Evolutionary conservation across 495 filamentous ascomycete genomes (phyloP).

Genomic region (Aspergillus panamensis): DNA sequence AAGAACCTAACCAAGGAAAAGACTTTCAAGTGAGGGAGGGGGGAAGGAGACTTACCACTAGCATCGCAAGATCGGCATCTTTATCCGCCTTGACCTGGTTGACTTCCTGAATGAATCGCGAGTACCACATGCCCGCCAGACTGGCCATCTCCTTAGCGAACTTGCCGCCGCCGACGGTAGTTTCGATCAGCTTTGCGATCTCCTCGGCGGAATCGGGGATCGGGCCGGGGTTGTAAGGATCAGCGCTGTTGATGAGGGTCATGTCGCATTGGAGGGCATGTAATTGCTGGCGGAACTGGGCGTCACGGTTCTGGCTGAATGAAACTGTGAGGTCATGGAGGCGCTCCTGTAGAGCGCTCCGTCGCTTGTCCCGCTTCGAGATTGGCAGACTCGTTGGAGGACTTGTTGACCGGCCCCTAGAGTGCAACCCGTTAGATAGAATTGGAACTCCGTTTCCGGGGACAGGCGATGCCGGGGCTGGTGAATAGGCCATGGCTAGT

Average conservation of each 20-base stretch:
- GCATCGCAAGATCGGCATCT: constrained; percentile 70
- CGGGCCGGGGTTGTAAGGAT: constrained; percentile 69
- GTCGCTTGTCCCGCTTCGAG: constrained; percentile 88
- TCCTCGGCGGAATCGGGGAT: constrained; percentile 68
- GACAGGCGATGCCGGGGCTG: constrained; percentile 34
- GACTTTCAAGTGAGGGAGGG: not conserved
- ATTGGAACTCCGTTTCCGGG: constrained; percentile 22
- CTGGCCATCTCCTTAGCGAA: constrained; percentile 56
- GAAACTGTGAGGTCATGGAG: constrained; percentile 67
- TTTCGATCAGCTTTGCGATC: constrained; percentile 60
- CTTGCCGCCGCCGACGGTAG: constrained; percentile 51
- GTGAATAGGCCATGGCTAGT: constrained; percentile 38
- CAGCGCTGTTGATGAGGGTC: constrained; percentile 75
- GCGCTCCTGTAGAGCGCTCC: constrained; percentile 71
- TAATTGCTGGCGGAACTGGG: constrained; percentile 83
- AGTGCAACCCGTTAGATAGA: constrained; percentile 26
- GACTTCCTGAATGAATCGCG: constrained; percentile 74
- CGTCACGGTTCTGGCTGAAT: constrained; percentile 76
- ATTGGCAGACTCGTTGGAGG: constrained; percentile 36
- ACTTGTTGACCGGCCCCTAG: constrained; percentile 36
- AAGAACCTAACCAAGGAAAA: not conserved
- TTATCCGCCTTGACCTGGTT: constrained; percentile 81
- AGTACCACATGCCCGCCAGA: constrained; percentile 75
- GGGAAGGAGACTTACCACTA: constrained; percentile 59
- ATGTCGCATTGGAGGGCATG: constrained; percentile 87